Conservation (phyloP, 495 filamentous ascomycete genomes). For the Talaromyces thailandensis region DNA sequence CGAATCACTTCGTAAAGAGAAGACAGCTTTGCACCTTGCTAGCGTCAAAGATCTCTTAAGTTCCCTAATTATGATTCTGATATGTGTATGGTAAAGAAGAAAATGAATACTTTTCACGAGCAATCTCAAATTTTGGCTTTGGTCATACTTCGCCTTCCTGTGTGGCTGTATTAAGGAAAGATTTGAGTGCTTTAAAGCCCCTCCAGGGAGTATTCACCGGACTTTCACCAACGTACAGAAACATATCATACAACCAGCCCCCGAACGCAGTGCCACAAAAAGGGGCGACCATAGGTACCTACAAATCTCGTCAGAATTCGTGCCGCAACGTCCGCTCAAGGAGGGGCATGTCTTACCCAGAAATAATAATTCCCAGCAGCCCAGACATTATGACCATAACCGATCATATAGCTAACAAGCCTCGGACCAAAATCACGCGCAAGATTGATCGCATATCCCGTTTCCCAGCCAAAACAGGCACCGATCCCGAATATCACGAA, state of each 20-base stretch:
- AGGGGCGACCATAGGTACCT: conserved; percentile 48
- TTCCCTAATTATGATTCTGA: not conserved
- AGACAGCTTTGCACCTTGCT: too few species aligned
- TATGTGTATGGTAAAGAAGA: not conserved
- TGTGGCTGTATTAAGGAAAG: not conserved
- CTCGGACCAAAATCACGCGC: conserved; percentile 60
- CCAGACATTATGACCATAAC: conserved; percentile 59
- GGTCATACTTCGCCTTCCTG: not conserved
- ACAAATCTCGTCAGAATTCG: not conserved
- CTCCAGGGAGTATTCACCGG: conserved; percentile 51
- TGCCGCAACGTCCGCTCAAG: not conserved
- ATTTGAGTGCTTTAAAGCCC: conserved; percentile 34
- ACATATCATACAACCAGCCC: conserved; percentile 52
- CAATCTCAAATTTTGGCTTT: not conserved
- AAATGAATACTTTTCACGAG: not conserved
- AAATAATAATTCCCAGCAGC: conserved; percentile 53
- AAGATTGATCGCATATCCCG: conserved; percentile 59
- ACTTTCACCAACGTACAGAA: conserved; percentile 47
- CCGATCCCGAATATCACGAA: conserved; percentile 59
- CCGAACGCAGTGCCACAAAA: conserved; percentile 50
- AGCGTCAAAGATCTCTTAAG: too few species aligned
- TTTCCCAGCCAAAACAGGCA: conserved; percentile 62
- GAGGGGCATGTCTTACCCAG: conserved; percentile 35
- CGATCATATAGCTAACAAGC: conserved; percentile 51
- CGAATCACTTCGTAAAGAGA: too few species aligned